Percentiles rank a stretch among this genome's conserved stretches.
These are phyloP conservation scores for Hyaloscypha variabilis DNA, from an alignment of 495 filamentous ascomycete species.

Conservation along the genomic window DNA sequence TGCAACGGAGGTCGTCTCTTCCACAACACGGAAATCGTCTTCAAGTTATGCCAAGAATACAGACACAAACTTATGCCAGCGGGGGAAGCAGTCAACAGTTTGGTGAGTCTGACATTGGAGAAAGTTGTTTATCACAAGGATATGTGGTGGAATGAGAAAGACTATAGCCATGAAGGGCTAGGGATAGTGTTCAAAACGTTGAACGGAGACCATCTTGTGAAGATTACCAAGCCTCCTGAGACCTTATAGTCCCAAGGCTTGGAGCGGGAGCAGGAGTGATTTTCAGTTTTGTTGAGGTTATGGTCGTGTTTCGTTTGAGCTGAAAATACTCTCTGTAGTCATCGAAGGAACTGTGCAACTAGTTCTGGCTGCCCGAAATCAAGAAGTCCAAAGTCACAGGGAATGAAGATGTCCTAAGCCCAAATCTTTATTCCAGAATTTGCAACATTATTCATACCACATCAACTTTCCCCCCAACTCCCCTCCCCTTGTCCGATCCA, in stretches of 20 bases:
- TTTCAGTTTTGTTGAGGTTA: no score
- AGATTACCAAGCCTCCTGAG: conserved; percentile 39
- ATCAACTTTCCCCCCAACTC: not conserved
- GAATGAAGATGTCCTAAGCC: not conserved
- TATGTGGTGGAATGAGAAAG: conserved; percentile 57
- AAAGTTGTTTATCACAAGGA: conserved; percentile 55
- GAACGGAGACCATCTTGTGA: conserved; percentile 50
- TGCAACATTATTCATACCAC: not conserved
- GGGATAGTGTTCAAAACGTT: conserved; percentile 50
- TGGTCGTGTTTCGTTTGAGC: no score
- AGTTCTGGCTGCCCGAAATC: no score
- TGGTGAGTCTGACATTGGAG: conserved; percentile 44
- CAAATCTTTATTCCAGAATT: not conserved
- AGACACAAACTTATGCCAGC: conserved; percentile 39
- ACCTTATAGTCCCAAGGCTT: conserved; percentile 20
- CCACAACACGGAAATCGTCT: conserved; percentile 38
- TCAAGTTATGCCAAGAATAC: conserved; percentile 50
- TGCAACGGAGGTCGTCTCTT: conserved; percentile 42
- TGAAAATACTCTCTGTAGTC: no score
- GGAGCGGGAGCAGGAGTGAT: no score
- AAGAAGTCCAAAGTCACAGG: no score
- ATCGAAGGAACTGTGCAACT: no score
- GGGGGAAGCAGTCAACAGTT: conserved; percentile 41
- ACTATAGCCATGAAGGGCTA: conserved; percentile 51
- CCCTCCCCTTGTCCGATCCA: not conserved